A percentile compares a stretch with the other conserved stretches of the same genome.
Evolutionary conservation across 192 early-diverging fungal genomes (phyloP).

Genomic region (Coemansia sp.): DNA sequence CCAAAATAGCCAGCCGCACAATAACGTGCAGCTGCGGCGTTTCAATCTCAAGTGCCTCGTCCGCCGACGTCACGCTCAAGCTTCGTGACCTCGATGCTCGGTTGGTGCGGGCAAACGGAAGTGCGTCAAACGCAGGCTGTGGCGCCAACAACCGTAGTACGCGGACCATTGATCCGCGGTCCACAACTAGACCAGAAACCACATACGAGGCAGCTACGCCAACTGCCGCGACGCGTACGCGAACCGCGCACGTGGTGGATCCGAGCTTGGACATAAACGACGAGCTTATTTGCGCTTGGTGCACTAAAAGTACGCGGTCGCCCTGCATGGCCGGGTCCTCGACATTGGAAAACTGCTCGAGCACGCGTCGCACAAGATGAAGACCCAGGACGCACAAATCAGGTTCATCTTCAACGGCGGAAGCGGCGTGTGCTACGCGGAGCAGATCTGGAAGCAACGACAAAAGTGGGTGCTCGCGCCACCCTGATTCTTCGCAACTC

Average conservation of each 20-base stretch:
- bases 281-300: slow-evolving; percentile 90
- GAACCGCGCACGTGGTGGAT: background rate
- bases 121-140: slow-evolving; percentile 7
- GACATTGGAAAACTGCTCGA: slow-evolving; percentile 69
- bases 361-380: slow-evolving; percentile 69
- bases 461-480: slow-evolving; percentile 19
- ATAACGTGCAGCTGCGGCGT: slow-evolving; percentile 29
- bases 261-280: slow-evolving; percentile 76
- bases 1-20: slow-evolving; percentile 16
- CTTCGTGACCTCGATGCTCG: background rate
- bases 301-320: slow-evolving; percentile 72
- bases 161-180: slow-evolving; percentile 20
- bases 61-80: background rate
- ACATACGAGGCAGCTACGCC: slow-evolving; percentile 28
- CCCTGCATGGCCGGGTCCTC: slow-evolving; percentile 89
- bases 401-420: slow-evolving; percentile 63
- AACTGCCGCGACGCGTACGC: slow-evolving; percentile 20
- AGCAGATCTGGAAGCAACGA: slow-evolving; percentile 76
- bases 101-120: background rate
- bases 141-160: slow-evolving; percentile 42
- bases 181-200: slow-evolving; percentile 26
- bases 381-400: slow-evolving; percentile 79
- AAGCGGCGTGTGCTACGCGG: slow-evolving; percentile 84
- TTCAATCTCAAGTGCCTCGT: background rate
- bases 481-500: slow-evolving; percentile 10